Evolutionary conservation across 1,284 basidiomycete species (phyloP).

Genomic region (Cryptococcus wingfieldii): DNA sequence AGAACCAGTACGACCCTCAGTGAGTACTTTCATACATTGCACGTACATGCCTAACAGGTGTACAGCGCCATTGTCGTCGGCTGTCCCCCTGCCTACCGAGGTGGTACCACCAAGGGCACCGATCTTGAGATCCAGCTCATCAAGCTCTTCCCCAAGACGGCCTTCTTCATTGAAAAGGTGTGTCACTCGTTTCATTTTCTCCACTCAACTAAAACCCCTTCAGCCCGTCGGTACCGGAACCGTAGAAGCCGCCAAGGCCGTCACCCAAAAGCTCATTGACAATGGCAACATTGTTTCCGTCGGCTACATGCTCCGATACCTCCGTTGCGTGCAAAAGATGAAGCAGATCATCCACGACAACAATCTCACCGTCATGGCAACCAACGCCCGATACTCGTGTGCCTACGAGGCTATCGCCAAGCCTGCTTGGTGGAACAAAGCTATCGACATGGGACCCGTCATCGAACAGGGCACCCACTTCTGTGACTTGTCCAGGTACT

Average conservation of each 20-base stretch:
- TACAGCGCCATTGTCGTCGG: conserved; percentile 75
- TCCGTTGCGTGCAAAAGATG: conserved; percentile 96
- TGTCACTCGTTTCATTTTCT: neutral
- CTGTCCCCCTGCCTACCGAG: conserved; percentile 89
- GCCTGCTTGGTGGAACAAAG: conserved; percentile 97
- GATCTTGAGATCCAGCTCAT: conserved; percentile 89
- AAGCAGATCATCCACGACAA: conserved; percentile 94
- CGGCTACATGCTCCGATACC: conserved; percentile 86
- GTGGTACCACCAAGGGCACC: conserved; percentile 67
- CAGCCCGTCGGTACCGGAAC: conserved; percentile 82
- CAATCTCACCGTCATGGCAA: conserved; percentile 93
- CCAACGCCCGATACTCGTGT: conserved; percentile 83
- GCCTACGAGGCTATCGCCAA: conserved; percentile 88
- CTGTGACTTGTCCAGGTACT: conserved; percentile 74
- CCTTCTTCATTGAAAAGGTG: conserved; percentile 88
- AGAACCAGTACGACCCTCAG: conserved; percentile 49
- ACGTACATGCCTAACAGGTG: neutral
- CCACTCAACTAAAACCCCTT: neutral
- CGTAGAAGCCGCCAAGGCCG: conserved; percentile 55
- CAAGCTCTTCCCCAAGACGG: conserved; percentile 80
- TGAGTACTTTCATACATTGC: conserved; percentile 27
- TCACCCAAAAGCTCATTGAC: conserved; percentile 65
- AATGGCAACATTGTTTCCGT: conserved; percentile 79
- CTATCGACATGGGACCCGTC: conserved; percentile 72
- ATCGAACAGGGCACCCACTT: conserved; percentile 93